These are phyloP conservation scores for Lagenidium sp. DNA, from an alignment of 352 stramenopile genomes.

Conservation along the genomic window DNA sequence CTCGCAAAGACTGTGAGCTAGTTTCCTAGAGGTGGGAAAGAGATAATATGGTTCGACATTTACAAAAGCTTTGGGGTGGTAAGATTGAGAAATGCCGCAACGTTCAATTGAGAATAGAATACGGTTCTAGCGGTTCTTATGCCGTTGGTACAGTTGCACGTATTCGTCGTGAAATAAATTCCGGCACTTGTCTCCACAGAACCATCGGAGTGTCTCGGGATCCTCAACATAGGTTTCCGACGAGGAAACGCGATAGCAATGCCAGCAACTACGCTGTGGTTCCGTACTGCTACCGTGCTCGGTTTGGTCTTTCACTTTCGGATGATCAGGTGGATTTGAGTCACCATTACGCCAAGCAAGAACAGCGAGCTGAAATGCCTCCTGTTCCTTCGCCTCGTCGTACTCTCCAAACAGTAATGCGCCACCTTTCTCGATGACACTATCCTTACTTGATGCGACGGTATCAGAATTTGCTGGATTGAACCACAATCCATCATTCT, in stretches of 20 bases:
- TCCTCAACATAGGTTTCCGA: constrained; percentile 35
- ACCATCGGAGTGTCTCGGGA: constrained; percentile 29
- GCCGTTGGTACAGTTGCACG: constrained; percentile 33
- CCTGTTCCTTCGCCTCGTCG: constrained; percentile 60
- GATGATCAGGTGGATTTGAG: too few species aligned
- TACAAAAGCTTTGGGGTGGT: too few species aligned
- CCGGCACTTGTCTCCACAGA: constrained; percentile 39
- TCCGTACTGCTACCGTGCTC: constrained; percentile 35
- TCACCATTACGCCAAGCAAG: constrained; percentile 48
- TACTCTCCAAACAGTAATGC: constrained; percentile 44
- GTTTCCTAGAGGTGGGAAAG: too few species aligned
- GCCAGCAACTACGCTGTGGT: constrained; percentile 66
- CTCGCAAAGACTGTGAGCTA: not conserved
- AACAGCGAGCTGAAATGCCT: constrained; percentile 49
- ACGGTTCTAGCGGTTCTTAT: too few species aligned
- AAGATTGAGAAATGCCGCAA: too few species aligned
- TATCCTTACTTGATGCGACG: constrained; percentile 22
- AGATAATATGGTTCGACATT: too few species aligned
- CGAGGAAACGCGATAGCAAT: constrained; percentile 59
- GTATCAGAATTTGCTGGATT: too few species aligned
- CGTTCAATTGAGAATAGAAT: too few species aligned
- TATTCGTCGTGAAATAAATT: constrained; percentile 37
- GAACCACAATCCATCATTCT: constrained; percentile 43
- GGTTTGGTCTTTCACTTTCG: too few species aligned
- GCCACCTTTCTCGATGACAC: constrained; percentile 2